phyloP scores from a whole-genome alignment of 2,329 filamentous ascomycete species.

The Cryphonectria japonica region DNA sequence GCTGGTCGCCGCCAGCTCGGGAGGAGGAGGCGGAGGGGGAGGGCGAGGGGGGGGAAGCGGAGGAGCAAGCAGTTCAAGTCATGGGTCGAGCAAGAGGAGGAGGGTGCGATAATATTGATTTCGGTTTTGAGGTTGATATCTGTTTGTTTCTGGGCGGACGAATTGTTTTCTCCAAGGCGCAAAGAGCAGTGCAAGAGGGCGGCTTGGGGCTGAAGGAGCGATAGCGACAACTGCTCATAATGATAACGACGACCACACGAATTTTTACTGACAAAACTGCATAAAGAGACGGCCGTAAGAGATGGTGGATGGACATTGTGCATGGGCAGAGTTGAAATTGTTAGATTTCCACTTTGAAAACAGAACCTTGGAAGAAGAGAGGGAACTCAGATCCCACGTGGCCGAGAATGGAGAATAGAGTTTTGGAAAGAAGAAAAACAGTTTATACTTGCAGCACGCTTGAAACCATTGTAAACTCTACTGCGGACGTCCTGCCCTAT shows the following conservation, averaged over 20 bases:
- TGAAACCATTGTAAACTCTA: neutral
- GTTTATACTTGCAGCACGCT: neutral
- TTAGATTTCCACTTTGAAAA: neutral
- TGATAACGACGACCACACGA: slow-evolving; percentile 9
- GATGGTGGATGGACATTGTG: neutral
- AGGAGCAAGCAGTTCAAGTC: neutral
- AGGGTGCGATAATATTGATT: slow-evolving; percentile 23
- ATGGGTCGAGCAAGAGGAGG: neutral
- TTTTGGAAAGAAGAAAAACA: neutral
- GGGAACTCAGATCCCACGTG: neutral
- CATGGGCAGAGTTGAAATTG: neutral
- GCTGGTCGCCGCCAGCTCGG: slow-evolving; percentile 17
- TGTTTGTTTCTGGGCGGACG: neutral
- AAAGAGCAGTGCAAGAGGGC: neutral
- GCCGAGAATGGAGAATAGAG: neutral
- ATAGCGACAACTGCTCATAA: slow-evolving; percentile 9
- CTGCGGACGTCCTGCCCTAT: neutral
- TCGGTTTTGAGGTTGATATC: no score
- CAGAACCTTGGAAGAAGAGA: no score
- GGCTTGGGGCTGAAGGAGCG: neutral
- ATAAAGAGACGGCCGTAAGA: slow-evolving; percentile 11
- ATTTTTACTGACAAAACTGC: neutral
- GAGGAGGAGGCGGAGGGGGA: slow-evolving; percentile 8
- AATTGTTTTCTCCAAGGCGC: neutral
- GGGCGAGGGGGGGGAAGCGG: slow-evolving; percentile 7